Conservation (phyloP, 139 green algal species). For the Chlorella sp. region DNA sequence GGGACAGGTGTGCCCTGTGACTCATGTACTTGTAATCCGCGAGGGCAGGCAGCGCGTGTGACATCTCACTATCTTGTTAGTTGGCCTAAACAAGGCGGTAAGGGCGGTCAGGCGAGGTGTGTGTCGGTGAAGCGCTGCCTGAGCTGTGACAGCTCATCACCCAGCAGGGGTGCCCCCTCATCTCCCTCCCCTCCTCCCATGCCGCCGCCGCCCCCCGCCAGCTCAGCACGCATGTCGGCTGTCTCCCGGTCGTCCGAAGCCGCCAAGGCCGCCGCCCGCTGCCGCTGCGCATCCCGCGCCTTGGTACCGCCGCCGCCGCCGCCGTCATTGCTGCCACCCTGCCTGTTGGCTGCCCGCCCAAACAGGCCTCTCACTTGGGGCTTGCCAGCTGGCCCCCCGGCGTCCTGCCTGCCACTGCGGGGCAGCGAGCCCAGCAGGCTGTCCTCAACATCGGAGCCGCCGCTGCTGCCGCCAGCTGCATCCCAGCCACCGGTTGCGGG, state of each 20-base stretch:
- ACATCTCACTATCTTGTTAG: too few relatives aligned
- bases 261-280: not conserved
- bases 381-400: not conserved
- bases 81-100: not conserved
- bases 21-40: too few relatives aligned
- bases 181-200: not conserved
- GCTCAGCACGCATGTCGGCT: not conserved
- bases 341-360: not conserved
- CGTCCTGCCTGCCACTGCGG: not conserved
- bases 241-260: not conserved
- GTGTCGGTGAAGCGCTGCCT: not conserved
- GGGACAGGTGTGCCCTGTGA: too few relatives aligned
- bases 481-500: not conserved
- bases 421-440: constrained; percentile 3
- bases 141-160: constrained; percentile 6
- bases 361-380: not conserved
- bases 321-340: not conserved
- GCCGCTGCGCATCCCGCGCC: not conserved
- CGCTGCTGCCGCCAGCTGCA: not conserved
- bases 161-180: not conserved
- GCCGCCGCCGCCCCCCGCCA: not conserved
- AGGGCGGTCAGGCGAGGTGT: not conserved
- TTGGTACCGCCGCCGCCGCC: not conserved
- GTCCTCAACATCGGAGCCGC: constrained; percentile 13
- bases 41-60: not conserved